These are phyloP conservation scores for Hyaloscypha variabilis DNA, from an alignment of 495 filamentous ascomycete species.

Conservation along the genomic window DNA sequence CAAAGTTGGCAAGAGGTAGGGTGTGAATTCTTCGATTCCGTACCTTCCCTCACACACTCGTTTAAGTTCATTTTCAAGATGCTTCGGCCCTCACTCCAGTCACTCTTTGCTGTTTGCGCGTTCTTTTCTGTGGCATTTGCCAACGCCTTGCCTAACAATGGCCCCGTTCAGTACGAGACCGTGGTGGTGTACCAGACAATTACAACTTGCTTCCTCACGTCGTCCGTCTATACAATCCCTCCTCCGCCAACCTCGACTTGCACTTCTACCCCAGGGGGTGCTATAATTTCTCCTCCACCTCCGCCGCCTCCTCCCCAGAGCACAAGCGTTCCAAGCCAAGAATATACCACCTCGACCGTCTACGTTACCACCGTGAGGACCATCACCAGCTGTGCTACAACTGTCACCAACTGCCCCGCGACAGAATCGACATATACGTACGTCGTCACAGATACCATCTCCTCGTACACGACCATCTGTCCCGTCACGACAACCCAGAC, in stretches of 20 bases:
- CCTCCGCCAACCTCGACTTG: background rate
- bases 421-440: background rate
- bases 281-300: background rate
- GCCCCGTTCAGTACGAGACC: background rate
- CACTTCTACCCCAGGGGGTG: background rate
- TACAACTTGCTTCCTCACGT: background rate
- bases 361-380: background rate
- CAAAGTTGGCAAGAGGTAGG: background rate
- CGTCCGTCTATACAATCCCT: background rate
- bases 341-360: background rate
- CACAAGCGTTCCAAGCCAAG: background rate
- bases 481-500: background rate
- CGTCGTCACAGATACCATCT: background rate
- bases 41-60: slow-evolving; percentile 4
- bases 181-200: background rate
- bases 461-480: background rate
- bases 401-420: background rate
- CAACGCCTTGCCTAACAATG: background rate
- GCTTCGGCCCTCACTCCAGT: slow-evolving; percentile 1
- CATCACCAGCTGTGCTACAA: background rate
- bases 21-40: background rate
- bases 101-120: slow-evolving; percentile 12
- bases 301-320: background rate
- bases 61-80: slow-evolving; percentile 9
- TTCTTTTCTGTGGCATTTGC: slow-evolving; percentile 5